phyloP scores from a whole-genome alignment of 2,329 filamentous ascomycete genomes.

The Phyllachora maydis region DNA sequence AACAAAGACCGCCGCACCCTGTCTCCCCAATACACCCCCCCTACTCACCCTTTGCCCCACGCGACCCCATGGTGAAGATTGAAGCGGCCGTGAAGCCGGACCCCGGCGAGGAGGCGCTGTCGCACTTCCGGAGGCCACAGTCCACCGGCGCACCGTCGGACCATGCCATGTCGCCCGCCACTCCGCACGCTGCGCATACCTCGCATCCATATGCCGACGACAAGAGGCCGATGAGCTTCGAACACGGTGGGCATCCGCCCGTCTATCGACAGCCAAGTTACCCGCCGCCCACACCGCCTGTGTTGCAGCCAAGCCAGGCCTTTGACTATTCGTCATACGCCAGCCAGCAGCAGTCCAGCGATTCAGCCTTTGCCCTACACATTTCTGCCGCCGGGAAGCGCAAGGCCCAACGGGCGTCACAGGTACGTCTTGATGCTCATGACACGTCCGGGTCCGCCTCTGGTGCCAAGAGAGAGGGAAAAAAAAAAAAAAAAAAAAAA shows the following conservation, averaged over 20 bases:
- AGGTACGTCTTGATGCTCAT: conserved; percentile 26
- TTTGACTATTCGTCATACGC: too few relatives aligned
- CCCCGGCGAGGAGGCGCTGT: conserved; percentile 20
- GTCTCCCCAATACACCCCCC: conserved; percentile 10
- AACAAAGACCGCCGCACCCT: conserved; percentile 21
- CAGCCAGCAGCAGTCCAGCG: conserved; percentile 11
- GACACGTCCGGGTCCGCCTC: too few relatives aligned
- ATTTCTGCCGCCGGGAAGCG: conserved; percentile 29
- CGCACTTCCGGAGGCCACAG: conserved; percentile 25
- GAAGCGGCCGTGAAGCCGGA: too few relatives aligned
- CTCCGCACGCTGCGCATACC: conserved; percentile 14
- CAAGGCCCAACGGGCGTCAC: conserved; percentile 44
- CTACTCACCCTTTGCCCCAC: conserved; percentile 17
- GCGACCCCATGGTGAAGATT: conserved; percentile 34
- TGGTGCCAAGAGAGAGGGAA: too few relatives aligned
- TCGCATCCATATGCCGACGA: conserved; percentile 22
- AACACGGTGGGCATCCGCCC: conserved; percentile 22
- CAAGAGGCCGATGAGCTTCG: conserved; percentile 31
- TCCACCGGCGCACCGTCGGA: conserved; percentile 23
- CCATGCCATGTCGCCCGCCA: conserved; percentile 11
- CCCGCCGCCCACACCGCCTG: conserved; percentile 17
- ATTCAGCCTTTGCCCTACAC: conserved; percentile 15
- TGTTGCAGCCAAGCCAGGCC: conserved; percentile 14
- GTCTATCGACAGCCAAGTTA: conserved; percentile 19
- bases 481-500: too few relatives aligned